Evolutionary conservation across 2,329 filamentous ascomycete species (phyloP), one percentile per base, ranked within the genome.

Genomic region (Meredithiella fracta): DNA sequence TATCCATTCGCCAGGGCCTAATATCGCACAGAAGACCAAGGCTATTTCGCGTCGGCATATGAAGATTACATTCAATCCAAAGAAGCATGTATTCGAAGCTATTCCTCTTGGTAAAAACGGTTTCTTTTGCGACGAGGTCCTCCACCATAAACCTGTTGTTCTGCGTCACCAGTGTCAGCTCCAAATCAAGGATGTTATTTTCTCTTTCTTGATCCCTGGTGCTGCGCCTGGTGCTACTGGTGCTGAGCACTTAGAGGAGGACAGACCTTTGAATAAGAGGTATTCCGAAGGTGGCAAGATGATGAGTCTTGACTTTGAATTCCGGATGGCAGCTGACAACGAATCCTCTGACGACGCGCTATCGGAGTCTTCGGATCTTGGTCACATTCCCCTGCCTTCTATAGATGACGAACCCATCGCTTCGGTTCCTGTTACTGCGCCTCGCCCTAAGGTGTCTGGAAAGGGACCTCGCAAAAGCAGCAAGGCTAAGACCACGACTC

Each of bases 231-330:
- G 78, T 17, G 72, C 73, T 58, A 79, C 77, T 2, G 79, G 78
- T 34, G 78, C 76, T 3, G 78, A 82, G 60, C 66, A 73, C 17
- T 74, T 78, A 55, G 75, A 79, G 52, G 70, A 73, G 47, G 67
- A 31, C 20, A 23, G 14, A 4, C 69, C 70, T 29, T 70, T 68
- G 50, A 75, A 73, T 59, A 72, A 69, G 61, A 69, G 71, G 31
- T 73, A 75, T 62, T 74, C 73, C 7, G 72, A 77, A 54, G 77
- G 77, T 34, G 78, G 78, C 56, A 83, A 83, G 64, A 76, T 82
- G 60, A 86, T 86, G 80, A 86, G 82, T 65, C 82, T 86, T 60
- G 80, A 83, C 56, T 86, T 86, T 62, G 80, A 84, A 63, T 76
- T 78, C 63, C 74, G 76, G 0, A 72, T 75, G 57, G 78, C 73